Evolutionary conservation across 2,329 filamentous ascomycete genomes (phyloP), one percentile per base, ranked within the genome.

Genomic region (Tolypocladium ophioglossoides): DNA sequence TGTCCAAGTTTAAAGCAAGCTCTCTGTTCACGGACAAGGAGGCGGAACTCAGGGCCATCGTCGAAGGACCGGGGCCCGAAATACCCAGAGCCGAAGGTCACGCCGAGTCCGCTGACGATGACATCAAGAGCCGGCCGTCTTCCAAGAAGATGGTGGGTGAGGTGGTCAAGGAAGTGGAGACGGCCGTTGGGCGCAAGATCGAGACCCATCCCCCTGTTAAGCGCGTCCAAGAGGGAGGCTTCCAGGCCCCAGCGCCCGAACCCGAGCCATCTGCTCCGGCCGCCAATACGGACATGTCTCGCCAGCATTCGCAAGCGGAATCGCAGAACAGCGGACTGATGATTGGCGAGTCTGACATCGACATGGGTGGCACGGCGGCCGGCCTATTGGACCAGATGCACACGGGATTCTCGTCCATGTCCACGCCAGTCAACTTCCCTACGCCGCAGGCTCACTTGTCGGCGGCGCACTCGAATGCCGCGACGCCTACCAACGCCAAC

Each of bases 151-250:
- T 77, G 18, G 74, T 91, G 14, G 86, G 91, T 30, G 84, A 89
- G 52, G 84, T 96, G 40, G 78, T 91, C 27, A 77, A 82, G 44
- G 82, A 89, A 53, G 82, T 96, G 1, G 89, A 96, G 71, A 74
- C 78, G 51, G 74, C 82, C 2, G 77, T 88, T n/a, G 84, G 84
- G 20, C 83, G 83, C 54, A 83, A 81, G 58, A 82, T 89, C 46
- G 77, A 80, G 39, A 74, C 79, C 30, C 80, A 87, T 52, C 79
- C 83, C 51, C 77, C 80, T 27, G 77, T 92, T 9, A 78, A 81
- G 39, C 85, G 89, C 48, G 78, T 95, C 46, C 84, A 94, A 63
- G 87, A 88, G 63, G 91, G 90, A 50, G 90, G 90, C 2, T 83
- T 78, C 57, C 80, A 90, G 68, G 82, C 89, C 57, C 78, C 77